These are phyloP conservation scores for Mollisia scopiformis DNA, from an alignment of 2,329 filamentous ascomycete species.

Conservation along the genomic window DNA sequence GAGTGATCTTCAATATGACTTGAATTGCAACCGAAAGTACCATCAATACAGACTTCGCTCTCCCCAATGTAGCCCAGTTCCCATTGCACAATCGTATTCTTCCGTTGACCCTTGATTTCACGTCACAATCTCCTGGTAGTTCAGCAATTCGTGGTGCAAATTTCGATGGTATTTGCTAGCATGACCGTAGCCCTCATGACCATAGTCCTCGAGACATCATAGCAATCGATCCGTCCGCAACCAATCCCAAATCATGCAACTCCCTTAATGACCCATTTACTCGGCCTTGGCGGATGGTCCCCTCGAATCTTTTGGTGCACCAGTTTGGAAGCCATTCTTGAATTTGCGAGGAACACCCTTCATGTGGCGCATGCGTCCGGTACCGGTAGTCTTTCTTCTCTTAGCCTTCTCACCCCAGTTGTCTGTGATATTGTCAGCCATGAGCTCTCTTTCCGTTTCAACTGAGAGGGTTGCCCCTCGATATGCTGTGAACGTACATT, in stretches of 20 bases:
- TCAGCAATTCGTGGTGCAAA: constrained; percentile 31
- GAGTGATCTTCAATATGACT: neutral
- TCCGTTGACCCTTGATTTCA: constrained; percentile 9
- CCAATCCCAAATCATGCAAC: constrained; percentile 40
- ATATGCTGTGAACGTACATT: constrained; percentile 74
- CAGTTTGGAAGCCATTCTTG: constrained; percentile 97
- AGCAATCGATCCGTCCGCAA: constrained; percentile 32
- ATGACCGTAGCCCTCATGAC: constrained; percentile 34
- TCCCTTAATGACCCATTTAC: constrained; percentile 37
- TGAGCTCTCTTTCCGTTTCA: constrained; percentile 68
- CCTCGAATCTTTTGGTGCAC: constrained; percentile 81
- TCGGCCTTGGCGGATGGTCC: constrained; percentile 52
- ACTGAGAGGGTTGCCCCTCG: constrained; percentile 42
- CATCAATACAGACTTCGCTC: no score
- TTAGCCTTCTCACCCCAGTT: constrained; percentile 99
- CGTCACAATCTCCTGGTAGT: constrained; percentile 21
- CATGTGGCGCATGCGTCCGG: constrained; percentile 93
- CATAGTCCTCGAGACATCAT: constrained; percentile 33
- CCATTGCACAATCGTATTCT: neutral
- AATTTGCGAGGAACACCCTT: constrained; percentile 91
- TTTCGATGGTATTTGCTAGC: constrained; percentile 39
- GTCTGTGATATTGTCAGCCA: constrained; percentile 74
- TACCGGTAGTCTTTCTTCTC: constrained; percentile 99
- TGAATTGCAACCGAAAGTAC: neutral
- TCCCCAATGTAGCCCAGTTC: neutral